Evolutionary conservation across 164 flowering plant species (phyloP).

Genomic region (Dillenia turbinata): DNA sequence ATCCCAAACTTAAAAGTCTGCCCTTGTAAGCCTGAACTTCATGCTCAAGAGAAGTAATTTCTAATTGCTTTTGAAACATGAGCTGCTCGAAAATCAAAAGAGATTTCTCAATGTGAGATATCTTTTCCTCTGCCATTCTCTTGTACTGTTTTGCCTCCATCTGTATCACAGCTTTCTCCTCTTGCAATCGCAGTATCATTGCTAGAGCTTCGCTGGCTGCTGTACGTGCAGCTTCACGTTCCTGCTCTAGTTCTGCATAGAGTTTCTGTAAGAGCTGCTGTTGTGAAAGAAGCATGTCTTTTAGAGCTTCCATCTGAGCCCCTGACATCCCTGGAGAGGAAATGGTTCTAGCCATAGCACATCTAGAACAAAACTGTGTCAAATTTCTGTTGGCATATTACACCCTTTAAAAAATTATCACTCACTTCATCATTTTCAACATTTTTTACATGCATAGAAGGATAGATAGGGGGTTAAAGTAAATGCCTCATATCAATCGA

Average conservation of each 20-base stretch:
- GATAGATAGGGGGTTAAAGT: no score
- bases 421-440: no score
- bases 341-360: constrained; percentile 25
- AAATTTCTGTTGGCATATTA: no score
- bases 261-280: constrained; percentile 71
- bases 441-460: no score
- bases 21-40: constrained; percentile 70
- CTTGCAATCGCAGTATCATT: constrained; percentile 83
- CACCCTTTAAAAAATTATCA: no score
- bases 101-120: constrained; percentile 61
- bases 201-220: constrained; percentile 82
- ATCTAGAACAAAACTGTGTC: neutral
- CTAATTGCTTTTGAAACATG: constrained; percentile 73
- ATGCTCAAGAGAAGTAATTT: constrained; percentile 64
- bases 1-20: constrained; percentile 63
- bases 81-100: constrained; percentile 53
- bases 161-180: constrained; percentile 66
- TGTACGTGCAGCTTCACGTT: constrained; percentile 76
- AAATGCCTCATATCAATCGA: no score
- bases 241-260: constrained; percentile 66
- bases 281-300: constrained; percentile 60
- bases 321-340: constrained; percentile 13
- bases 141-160: constrained; percentile 89
- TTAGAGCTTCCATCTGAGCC: constrained; percentile 37
- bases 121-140: constrained; percentile 82